Evolutionary conservation across 1,284 basidiomycete genomes (phyloP).

Genomic region (Agroathelia rolfsii): DNA sequence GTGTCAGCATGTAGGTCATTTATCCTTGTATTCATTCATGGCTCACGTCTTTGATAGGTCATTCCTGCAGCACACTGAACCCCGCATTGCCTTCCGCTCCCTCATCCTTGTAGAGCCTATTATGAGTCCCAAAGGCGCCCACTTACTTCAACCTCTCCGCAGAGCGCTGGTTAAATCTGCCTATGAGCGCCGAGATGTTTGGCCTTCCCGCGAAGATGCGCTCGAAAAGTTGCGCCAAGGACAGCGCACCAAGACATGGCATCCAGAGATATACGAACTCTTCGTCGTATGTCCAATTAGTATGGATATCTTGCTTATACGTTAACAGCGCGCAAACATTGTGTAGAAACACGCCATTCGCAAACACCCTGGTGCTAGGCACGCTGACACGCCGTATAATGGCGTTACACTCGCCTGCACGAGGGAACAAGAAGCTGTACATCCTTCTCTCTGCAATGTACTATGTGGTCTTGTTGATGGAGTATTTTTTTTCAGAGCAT

Average conservation of each 20-base stretch:
- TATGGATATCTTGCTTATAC: no score
- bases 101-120: conserved; percentile 48
- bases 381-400: conserved; percentile 20
- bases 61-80: conserved; percentile 36
- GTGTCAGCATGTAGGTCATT: conserved; percentile 40
- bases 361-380: conserved; percentile 22
- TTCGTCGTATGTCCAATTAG: conserved; percentile 45
- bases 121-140: conserved; percentile 35
- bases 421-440: conserved; percentile 46
- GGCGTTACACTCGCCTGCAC: conserved; percentile 42
- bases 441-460: no score
- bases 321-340: neutral
- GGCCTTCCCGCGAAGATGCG: conserved; percentile 35
- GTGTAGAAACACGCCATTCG: conserved; percentile 35
- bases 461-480: no score
- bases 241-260: conserved; percentile 31
- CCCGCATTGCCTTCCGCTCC: conserved; percentile 30
- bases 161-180: conserved; percentile 31
- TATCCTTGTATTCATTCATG: conserved; percentile 2
- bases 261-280: conserved; percentile 32
- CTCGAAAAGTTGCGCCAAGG: conserved; percentile 22
- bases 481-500: conserved; percentile 28
- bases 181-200: conserved; percentile 34
- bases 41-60: conserved; percentile 26
- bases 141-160: conserved; percentile 30